Evolutionary conservation across 176 grass and related monocot genomes (phyloP).

Genomic region (Tillandsia fasciculata): DNA sequence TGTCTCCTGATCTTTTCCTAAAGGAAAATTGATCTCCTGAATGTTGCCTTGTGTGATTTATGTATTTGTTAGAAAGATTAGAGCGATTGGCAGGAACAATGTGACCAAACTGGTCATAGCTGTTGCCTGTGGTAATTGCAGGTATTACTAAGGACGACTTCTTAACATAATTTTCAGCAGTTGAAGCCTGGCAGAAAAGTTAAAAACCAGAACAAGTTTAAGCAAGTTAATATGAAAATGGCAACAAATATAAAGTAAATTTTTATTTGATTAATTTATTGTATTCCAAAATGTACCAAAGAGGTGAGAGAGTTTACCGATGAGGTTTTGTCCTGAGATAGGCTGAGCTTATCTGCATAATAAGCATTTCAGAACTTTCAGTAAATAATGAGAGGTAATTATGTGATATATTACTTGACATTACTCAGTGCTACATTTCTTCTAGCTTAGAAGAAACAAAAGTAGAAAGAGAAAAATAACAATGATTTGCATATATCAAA

Average conservation of each 20-base stretch:
- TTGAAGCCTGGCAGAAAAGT: constrained; percentile 43
- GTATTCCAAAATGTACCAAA: constrained; percentile 40
- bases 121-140: constrained; percentile 30
- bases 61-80: constrained; percentile 40
- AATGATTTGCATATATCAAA: not conserved
- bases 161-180: constrained; percentile 25
- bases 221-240: constrained; percentile 19
- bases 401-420: not conserved
- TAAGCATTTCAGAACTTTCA: not conserved
- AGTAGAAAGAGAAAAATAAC: not conserved
- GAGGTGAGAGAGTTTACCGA: constrained; percentile 25
- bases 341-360: constrained; percentile 38
- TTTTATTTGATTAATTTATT: constrained; percentile 17
- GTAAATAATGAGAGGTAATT: constrained; percentile 20
- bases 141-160: constrained; percentile 28
- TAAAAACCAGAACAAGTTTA: constrained; percentile 9
- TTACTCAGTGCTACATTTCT: not conserved
- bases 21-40: constrained; percentile 22
- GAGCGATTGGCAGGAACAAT: constrained; percentile 81
- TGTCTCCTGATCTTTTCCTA: constrained; percentile 1
- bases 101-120: constrained; percentile 39
- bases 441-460: not conserved
- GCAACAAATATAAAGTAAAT: not conserved
- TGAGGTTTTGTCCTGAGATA: constrained; percentile 17
- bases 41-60: constrained; percentile 24